A percentile compares a stretch with the other conserved stretches of the same genome.
Conservation (phyloP, 2,329 filamentous ascomycete species). For the Talaromyces sp. region DNA sequence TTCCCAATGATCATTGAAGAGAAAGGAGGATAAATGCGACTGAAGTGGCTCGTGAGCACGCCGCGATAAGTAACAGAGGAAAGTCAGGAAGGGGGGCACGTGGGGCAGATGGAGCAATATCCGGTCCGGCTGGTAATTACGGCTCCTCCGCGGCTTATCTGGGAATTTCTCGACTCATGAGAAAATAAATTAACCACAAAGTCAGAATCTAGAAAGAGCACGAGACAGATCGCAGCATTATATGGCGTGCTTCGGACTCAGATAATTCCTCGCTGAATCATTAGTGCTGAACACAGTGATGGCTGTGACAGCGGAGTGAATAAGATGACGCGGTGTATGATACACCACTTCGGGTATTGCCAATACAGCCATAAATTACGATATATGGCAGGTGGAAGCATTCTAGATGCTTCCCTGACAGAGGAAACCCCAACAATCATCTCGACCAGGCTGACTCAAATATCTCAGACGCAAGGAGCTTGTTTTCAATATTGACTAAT, state of each 20-base stretch:
- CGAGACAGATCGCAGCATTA: background rate
- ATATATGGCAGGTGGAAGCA: background rate
- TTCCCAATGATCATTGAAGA: background rate
- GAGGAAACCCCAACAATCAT: background rate
- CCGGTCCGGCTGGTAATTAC: background rate
- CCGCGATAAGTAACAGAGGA: background rate
- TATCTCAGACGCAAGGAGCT: background rate
- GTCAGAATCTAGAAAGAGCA: background rate
- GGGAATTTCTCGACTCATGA: background rate
- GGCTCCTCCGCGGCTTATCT: background rate
- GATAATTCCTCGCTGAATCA: background rate
- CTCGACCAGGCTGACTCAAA: background rate
- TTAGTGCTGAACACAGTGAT: background rate
- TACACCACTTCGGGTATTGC: background rate
- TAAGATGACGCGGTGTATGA: background rate
- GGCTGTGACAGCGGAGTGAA: background rate
- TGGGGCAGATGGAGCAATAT: conserved; percentile 7
- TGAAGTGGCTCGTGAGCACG: background rate
- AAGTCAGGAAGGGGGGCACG: background rate
- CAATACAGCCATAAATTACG: conserved; percentile 1
- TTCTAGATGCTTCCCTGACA: background rate
- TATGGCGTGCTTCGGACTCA: background rate
- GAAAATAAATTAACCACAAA: background rate
- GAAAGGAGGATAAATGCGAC: background rate
- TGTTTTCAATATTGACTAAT: background rate